These are phyloP conservation scores for Citrus australasica DNA, from an alignment of 345 rosid species.

Conservation along the genomic window DNA sequence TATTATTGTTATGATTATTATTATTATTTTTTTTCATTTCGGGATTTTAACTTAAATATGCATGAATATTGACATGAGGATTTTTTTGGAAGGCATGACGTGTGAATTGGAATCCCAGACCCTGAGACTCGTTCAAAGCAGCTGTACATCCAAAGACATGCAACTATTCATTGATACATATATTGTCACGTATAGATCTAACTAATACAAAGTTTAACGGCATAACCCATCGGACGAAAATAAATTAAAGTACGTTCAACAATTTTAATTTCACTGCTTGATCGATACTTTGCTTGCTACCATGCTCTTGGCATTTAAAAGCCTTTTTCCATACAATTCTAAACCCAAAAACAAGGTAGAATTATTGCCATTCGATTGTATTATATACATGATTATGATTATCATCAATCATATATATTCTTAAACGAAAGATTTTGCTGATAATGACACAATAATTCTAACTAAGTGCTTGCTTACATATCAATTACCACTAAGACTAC, in stretches of 20 bases:
- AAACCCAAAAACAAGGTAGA: neutral
- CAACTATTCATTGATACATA: too few relatives aligned
- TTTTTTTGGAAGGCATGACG: neutral
- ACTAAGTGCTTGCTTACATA: too few relatives aligned
- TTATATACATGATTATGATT: too few relatives aligned
- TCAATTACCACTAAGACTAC: too few relatives aligned
- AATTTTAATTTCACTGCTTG: neutral
- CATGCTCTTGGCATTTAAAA: neutral
- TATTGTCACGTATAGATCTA: too few relatives aligned
- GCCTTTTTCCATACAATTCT: neutral
- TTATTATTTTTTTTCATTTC: neutral
- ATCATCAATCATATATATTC: too few relatives aligned
- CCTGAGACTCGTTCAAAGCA: neutral
- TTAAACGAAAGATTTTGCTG: too few relatives aligned
- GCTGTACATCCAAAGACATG: too few relatives aligned
- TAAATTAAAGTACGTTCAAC: neutral
- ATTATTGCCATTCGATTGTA: too few relatives aligned
- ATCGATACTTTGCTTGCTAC: neutral
- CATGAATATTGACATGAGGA: neutral
- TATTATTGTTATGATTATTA: too few relatives aligned
- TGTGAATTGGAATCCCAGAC: neutral
- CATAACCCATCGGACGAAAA: neutral
- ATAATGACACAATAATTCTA: too few relatives aligned
- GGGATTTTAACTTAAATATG: neutral
- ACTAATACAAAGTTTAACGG: neutral